Conservation (phyloP, 2,329 filamentous ascomycete species). For the Colletotrichum limetticola region DNA sequence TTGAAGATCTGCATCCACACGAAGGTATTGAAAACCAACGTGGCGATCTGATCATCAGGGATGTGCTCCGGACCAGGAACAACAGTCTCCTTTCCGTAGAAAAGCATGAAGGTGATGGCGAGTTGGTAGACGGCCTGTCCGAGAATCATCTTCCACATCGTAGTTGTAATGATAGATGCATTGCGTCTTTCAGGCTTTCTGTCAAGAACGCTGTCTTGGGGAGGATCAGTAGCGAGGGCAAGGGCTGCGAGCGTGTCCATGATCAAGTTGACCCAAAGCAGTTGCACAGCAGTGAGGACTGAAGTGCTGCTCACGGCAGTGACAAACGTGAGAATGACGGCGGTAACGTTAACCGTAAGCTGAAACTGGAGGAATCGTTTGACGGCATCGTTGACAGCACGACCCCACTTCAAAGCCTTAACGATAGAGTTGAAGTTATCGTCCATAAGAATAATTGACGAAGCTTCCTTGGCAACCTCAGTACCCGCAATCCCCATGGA, state of each 20-base stretch:
- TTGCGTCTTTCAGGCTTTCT: conserved; percentile 74
- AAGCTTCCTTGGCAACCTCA: conserved; percentile 86
- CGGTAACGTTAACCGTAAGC: conserved; percentile 91
- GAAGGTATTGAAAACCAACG: conserved; percentile 96
- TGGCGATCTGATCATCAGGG: conserved; percentile 67
- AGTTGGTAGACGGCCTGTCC: conserved; percentile 93
- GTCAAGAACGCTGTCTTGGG: conserved; percentile 81
- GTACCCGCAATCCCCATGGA: conserved; percentile 88
- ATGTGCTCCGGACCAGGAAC: conserved; percentile 33
- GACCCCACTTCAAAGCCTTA: conserved; percentile 84
- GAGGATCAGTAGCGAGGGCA: conserved; percentile 90
- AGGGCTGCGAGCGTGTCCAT: conserved; percentile 96
- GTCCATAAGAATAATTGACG: conserved; percentile 87
- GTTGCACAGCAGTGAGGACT: conserved; percentile 87
- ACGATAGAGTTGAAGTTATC: conserved; percentile 91
- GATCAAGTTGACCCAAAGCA: conserved; percentile 96
- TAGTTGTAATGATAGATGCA: conserved; percentile 78
- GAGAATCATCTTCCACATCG: conserved; percentile 99
- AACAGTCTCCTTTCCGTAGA: conserved; percentile 72
- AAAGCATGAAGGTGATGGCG: conserved; percentile 80
- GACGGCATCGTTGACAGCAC: conserved; percentile 80
- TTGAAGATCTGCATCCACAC: conserved; percentile 99
- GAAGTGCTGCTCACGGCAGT: conserved; percentile 79
- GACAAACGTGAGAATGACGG: conserved; percentile 87
- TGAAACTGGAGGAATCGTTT: conserved; percentile 83